Base-by-base conservation (phyloP, 495 filamentous ascomycete genomes). In the Daldinia vernicosa region DNA sequence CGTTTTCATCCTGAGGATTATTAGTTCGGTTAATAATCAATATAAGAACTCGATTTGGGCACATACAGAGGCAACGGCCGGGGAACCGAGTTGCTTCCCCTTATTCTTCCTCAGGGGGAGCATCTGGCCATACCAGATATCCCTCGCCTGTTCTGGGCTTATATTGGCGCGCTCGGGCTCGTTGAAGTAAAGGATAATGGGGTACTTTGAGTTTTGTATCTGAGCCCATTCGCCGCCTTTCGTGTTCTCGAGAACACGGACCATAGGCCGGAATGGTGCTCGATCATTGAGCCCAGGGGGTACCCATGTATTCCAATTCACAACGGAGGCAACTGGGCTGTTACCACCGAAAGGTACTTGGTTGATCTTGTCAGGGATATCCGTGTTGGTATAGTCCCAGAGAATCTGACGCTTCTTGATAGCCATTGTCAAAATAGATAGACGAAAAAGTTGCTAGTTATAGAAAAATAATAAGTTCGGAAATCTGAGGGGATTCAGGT, bases 361-460 rank as follows among this genome's bases (percentile, higher is more conserved):
- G 43, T 74, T 76, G 26, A 84, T 81, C 28, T 80, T 74, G 27
- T 76, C 69, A 17, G 75, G 75, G n/a, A 71, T 11, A 45, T 63
- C 64, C 11, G 81, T 78, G 74, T 83, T 84, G 54, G 82, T 83
- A 78, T 77, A 84, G 68, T 84, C 82, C 82, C 82, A 84, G 52
- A 84, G 78, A 37, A 84, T 78, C 66, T 77, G 80, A 19, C 82
- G 75, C 72, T 84, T 84, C 57, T 71, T 70, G 58, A 75, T 72
- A 45, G 70, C 74, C 74, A 74, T 75, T 66, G 63, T 74, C 1
- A 35, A 28, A 28, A 43, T 22, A 61, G 50, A 8, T 47, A 4
- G n/a, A 24, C 24, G 19, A 12, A 12, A 47, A 47, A 22, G 11
- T 9, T 47, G 9, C 8, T 24, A n/a, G n/a, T n/a, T n/a, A n/a